These are phyloP conservation scores for Symbiodinium natans DNA, from an alignment of 73 alveolate species.

Conservation along the genomic window DNA sequence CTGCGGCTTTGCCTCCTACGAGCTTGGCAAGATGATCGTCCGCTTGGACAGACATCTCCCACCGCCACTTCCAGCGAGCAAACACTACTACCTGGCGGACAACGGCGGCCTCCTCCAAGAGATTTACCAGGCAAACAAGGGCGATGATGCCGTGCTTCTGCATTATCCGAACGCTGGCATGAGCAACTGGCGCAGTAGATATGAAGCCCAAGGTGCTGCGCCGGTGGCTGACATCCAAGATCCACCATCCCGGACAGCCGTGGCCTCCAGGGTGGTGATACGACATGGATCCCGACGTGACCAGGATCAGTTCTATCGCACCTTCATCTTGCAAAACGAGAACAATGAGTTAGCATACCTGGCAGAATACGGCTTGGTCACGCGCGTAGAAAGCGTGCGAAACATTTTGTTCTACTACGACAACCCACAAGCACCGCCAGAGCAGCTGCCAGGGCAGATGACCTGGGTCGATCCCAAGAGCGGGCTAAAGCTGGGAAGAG, in stretches of 20 bases:
- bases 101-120: neutral
- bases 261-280: constrained; percentile 55
- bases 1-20: constrained; percentile 71
- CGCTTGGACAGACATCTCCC: constrained; percentile 47
- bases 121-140: constrained; percentile 9
- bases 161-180: constrained; percentile 69
- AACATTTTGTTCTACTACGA: constrained; percentile 67
- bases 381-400: constrained; percentile 49
- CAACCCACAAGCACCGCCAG: constrained; percentile 89
- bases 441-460: constrained; percentile 40
- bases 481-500: constrained; percentile 64
- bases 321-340: constrained; percentile 79
- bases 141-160: constrained; percentile 83
- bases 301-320: constrained; percentile 77
- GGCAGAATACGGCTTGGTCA: constrained; percentile 76
- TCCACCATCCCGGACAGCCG: neutral
- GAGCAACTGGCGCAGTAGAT: constrained; percentile 45
- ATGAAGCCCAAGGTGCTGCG: constrained; percentile 17
- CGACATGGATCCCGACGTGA: constrained; percentile 61
- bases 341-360: constrained; percentile 42
- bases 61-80: constrained; percentile 46
- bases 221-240: neutral
- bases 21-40: constrained; percentile 61
- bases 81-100: constrained; percentile 79
- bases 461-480: constrained; percentile 73